Conservation (phyloP, 2,329 filamentous ascomycete species). For the Fusarium chaquense region DNA sequence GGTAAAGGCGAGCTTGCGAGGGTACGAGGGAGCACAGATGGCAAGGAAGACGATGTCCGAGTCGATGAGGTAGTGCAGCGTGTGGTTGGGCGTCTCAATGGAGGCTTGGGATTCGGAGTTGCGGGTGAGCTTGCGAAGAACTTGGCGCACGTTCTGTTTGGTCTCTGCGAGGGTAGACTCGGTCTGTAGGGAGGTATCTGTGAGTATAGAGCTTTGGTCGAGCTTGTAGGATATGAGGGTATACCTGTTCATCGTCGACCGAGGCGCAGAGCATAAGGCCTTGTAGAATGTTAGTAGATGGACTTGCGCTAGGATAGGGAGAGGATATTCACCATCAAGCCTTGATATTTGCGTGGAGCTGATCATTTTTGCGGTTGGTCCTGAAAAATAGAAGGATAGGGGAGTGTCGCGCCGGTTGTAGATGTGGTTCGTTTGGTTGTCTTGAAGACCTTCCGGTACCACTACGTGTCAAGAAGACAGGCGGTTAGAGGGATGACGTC, state of each 20-base stretch:
- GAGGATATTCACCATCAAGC: slow-evolving; percentile 76
- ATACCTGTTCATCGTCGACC: slow-evolving; percentile 87
- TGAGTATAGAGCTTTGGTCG: slow-evolving; percentile 1
- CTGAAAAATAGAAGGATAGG: slow-evolving; percentile 1
- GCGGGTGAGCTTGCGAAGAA: slow-evolving; percentile 87
- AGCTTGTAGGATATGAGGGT: slow-evolving; percentile 34
- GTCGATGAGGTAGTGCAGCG: slow-evolving; percentile 89
- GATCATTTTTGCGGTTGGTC: slow-evolving; percentile 70
- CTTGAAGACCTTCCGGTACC: slow-evolving; percentile 17
- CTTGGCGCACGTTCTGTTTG: slow-evolving; percentile 90
- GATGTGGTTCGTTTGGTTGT: slow-evolving; percentile 25
- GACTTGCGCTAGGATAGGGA: neutral
- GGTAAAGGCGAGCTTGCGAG: slow-evolving; percentile 97
- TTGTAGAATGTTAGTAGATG: slow-evolving; percentile 54
- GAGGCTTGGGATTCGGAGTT: slow-evolving; percentile 91
- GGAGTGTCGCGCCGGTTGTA: slow-evolving; percentile 8
- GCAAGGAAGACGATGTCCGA: slow-evolving; percentile 89
- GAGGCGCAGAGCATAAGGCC: slow-evolving; percentile 95
- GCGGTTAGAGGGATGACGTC: slow-evolving; percentile 32
- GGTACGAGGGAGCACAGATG: slow-evolving; percentile 94
- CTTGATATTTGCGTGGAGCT: slow-evolving; percentile 93
- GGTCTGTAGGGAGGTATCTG: slow-evolving; percentile 53
- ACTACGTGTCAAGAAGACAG: slow-evolving; percentile 48
- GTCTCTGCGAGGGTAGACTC: slow-evolving; percentile 85
- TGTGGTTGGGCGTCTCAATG: slow-evolving; percentile 87